Evolutionary conservation across 345 rosid species (phyloP).

Genomic region (Physaria fendleri): DNA sequence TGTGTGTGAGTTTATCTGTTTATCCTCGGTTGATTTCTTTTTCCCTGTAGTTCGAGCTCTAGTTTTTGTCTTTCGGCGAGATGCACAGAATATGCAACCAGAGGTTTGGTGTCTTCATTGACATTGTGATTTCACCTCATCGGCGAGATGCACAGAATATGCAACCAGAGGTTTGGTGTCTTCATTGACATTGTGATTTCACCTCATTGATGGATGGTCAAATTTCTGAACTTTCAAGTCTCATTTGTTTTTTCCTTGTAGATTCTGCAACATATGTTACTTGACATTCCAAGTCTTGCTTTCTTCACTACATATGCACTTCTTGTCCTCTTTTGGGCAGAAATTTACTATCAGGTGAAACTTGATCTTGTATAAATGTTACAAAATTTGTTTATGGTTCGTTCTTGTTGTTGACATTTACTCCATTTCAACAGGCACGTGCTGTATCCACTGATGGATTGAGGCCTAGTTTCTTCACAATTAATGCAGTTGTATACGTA

Average conservation of each 20-base stretch:
- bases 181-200: neutral
- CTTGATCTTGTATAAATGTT: neutral
- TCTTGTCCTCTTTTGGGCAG: conserved; percentile 81
- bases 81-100: conserved; percentile 54
- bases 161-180: conserved; percentile 48
- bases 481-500: conserved; percentile 61
- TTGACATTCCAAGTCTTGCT: conserved; percentile 71
- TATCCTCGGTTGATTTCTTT: neutral
- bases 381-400: neutral
- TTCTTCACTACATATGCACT: conserved; percentile 76
- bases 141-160: conserved; percentile 45
- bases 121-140: neutral
- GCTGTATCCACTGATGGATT: conserved; percentile 81
- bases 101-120: conserved; percentile 32
- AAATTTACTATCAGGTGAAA: conserved; percentile 73
- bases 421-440: conserved; percentile 55
- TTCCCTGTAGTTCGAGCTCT: conserved; percentile 56
- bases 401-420: neutral
- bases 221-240: conserved; percentile 2
- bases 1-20: neutral
- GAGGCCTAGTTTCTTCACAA: conserved; percentile 70
- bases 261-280: conserved; percentile 67
- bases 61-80: conserved; percentile 59
- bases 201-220: neutral
- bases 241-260: conserved; percentile 17